Percentiles rank a stretch among this genome's conserved stretches.
phyloP scores from a whole-genome alignment of 345 rosid species.

The Brassica incana region DNA sequence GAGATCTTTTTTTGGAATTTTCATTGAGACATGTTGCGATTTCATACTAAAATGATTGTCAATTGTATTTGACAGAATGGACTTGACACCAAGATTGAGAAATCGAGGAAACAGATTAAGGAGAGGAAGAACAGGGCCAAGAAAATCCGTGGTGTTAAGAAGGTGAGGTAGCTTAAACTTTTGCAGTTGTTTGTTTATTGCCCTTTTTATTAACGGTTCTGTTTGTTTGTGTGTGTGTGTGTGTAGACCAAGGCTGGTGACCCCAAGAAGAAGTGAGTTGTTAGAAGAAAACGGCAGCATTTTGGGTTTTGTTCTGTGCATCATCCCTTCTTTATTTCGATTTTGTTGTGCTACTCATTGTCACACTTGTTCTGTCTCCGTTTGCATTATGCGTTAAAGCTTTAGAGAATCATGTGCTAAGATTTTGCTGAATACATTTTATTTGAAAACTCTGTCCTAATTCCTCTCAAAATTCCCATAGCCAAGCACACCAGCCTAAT shows the following conservation, averaged over 20 bases:
- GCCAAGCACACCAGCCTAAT: too few relatives aligned
- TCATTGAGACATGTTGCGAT: not conserved
- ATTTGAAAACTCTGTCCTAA: not conserved
- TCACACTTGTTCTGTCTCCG: conserved; percentile 10
- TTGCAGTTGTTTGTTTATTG: not conserved
- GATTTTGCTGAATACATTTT: conserved; percentile 32
- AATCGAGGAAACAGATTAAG: conserved; percentile 92
- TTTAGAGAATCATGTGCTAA: conserved; percentile 18
- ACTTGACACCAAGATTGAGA: conserved; percentile 84
- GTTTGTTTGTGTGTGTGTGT: not conserved
- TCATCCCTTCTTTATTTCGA: not conserved
- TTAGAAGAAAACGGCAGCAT: not conserved
- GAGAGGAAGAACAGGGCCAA: conserved; percentile 95
- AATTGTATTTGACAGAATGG: conserved; percentile 64
- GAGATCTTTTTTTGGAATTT: not conserved
- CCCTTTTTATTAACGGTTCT: not conserved
- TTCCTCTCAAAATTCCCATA: too few relatives aligned
- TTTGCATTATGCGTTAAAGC: conserved; percentile 21
- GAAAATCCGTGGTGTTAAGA: conserved; percentile 95
- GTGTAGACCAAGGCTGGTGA: conserved; percentile 89
- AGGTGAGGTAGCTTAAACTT: conserved; percentile 45
- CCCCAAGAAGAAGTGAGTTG: conserved; percentile 79
- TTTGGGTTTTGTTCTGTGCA: conserved; percentile 25
- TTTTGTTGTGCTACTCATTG: conserved; percentile 30
- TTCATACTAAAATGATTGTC: not conserved